Conservation (phyloP, 2,329 filamentous ascomycete genomes). For the Chaetothyriales sp. region DNA sequence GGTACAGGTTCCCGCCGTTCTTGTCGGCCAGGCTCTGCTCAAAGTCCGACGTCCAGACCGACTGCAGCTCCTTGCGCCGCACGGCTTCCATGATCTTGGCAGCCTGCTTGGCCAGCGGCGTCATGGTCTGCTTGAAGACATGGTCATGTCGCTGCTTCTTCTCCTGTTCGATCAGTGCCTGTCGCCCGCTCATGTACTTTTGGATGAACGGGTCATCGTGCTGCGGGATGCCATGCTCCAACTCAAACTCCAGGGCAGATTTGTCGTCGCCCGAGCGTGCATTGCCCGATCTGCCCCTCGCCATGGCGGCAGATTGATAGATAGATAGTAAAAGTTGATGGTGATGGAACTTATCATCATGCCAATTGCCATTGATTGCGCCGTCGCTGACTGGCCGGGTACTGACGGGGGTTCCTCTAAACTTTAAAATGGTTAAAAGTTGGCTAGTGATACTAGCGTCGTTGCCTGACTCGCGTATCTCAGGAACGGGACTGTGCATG, state of each 20-base stretch:
- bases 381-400: not conserved
- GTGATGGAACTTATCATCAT: not conserved
- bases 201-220: constrained; percentile 60
- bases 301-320: constrained; percentile 3
- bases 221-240: constrained; percentile 31
- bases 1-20: constrained; percentile 51
- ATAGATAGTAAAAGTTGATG: not conserved
- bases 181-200: constrained; percentile 62
- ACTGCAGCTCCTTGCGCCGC: constrained; percentile 57
- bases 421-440: no score
- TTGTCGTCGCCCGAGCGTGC: constrained; percentile 6
- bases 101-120: constrained; percentile 62
- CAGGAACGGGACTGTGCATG: not conserved
- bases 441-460: no score
- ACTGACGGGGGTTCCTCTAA: not conserved
- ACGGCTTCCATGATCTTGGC: constrained; percentile 68
- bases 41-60: constrained; percentile 59
- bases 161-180: constrained; percentile 64
- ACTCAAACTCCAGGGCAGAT: constrained; percentile 20
- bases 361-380: not conserved
- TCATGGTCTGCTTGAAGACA: constrained; percentile 58
- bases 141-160: constrained; percentile 65
- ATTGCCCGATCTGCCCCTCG: constrained; percentile 7
- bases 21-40: constrained; percentile 54
- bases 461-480: not conserved